Conservation (phyloP, 805 yeast genomes). For the Diddensiella santjacobensis region DNA sequence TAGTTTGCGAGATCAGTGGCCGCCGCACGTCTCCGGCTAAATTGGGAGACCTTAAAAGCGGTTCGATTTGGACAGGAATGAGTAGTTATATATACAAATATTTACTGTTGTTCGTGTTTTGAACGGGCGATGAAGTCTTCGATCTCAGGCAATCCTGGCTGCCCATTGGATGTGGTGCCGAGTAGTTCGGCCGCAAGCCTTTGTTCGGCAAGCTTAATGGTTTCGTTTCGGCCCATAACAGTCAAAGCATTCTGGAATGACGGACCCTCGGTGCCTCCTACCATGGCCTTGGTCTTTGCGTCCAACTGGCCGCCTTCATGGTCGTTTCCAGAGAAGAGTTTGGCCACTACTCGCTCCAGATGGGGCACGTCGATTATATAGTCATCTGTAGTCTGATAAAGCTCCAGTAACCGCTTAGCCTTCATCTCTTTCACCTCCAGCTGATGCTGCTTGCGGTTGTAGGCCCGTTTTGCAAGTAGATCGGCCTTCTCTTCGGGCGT, state of each 20-base stretch:
- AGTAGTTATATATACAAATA: too few species aligned
- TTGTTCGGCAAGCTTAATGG: constrained; percentile 7
- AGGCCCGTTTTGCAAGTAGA: constrained; percentile 55
- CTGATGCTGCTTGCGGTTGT: constrained; percentile 60
- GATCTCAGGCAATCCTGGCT: constrained; percentile 31
- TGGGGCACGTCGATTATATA: constrained; percentile 73
- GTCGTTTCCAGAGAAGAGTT: constrained; percentile 41
- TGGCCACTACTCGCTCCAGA: constrained; percentile 53
- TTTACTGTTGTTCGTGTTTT: background rate
- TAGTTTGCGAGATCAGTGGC: too few species aligned
- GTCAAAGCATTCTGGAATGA: background rate
- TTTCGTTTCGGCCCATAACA: constrained; percentile 1
- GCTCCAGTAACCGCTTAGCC: constrained; percentile 56
- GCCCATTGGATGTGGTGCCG: constrained; percentile 24
- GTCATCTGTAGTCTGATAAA: constrained; percentile 65
- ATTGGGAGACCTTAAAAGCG: too few species aligned
- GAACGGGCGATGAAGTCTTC: constrained; percentile 22
- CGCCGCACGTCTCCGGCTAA: too few species aligned
- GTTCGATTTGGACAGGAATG: too few species aligned
- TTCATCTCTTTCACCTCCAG: constrained; percentile 49
- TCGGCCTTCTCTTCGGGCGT: constrained; percentile 63
- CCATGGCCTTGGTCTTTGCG: background rate
- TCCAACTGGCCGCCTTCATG: constrained; percentile 9
- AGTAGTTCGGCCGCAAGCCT: constrained; percentile 20
- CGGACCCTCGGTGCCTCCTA: constrained; percentile 1